A percentile compares a stretch with the other conserved stretches of the same genome.
These are phyloP conservation scores for Apiospora hydei DNA, from an alignment of 2,329 filamentous ascomycete species.

Conservation along the genomic window DNA sequence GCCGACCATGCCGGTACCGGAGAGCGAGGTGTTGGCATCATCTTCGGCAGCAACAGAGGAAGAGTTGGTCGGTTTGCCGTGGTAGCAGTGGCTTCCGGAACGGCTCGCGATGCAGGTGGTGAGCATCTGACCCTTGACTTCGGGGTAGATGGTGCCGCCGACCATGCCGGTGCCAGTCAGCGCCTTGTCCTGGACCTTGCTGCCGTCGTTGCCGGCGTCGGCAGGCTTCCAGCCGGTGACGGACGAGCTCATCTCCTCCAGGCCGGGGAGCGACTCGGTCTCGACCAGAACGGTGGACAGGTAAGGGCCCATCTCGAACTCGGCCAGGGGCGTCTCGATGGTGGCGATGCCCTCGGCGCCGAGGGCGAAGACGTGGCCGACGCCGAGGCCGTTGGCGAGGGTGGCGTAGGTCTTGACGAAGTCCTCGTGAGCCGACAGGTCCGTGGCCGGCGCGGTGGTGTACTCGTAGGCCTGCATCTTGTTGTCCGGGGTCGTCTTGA, in stretches of 20 bases:
- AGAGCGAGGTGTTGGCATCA: background rate
- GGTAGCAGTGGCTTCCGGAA: too few relatives aligned
- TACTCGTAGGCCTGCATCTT: slow-evolving; percentile 23
- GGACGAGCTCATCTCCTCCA: background rate
- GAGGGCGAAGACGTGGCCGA: slow-evolving; percentile 18
- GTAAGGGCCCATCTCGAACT: slow-evolving; percentile 18
- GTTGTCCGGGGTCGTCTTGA: slow-evolving; percentile 13
- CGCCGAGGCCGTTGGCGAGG: slow-evolving; percentile 12
- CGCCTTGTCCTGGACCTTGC: background rate
- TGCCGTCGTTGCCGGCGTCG: background rate
- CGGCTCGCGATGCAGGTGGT: too few relatives aligned
- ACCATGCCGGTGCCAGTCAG: background rate
- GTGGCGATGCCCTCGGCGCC: slow-evolving; percentile 20
- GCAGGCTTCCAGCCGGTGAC: background rate
- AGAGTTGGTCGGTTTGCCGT: too few relatives aligned
- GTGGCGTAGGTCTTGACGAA: slow-evolving; percentile 19
- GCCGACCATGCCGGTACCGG: background rate
- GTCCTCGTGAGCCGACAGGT: slow-evolving; percentile 21
- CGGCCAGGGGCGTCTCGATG: background rate
- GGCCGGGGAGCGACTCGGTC: background rate
- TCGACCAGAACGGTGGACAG: slow-evolving; percentile 21
- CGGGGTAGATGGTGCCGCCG: background rate
- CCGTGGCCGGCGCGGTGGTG: background rate
- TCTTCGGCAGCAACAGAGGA: too few relatives aligned
- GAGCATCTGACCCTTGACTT: too few relatives aligned